Evolutionary conservation across 805 yeast species (phyloP).

Genomic region (Candida rishiriensis): DNA sequence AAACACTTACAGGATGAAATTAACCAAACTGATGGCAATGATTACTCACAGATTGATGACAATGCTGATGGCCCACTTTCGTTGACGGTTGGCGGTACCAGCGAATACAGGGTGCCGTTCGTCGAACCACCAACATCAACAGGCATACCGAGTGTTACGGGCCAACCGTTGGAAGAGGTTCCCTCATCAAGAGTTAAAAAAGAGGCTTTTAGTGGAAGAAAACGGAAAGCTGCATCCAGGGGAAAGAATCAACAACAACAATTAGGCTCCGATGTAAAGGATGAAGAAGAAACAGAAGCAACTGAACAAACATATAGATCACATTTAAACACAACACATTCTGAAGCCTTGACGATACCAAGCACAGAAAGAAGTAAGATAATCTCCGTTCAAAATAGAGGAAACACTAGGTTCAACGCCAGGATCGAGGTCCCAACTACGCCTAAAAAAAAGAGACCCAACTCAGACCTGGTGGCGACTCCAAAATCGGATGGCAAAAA

Average conservation of each 20-base stretch:
- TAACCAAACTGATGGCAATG: too few species aligned
- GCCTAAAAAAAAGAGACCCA: constrained; percentile 10
- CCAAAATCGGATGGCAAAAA: constrained; percentile 2
- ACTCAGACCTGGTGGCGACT: constrained; percentile 1
- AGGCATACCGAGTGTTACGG: constrained; percentile 58
- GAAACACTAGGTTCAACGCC: not conserved
- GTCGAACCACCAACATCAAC: constrained; percentile 56
- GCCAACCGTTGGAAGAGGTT: constrained; percentile 63
- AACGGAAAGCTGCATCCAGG: constrained; percentile 23
- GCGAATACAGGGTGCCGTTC: constrained; percentile 23
- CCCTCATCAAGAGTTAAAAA: constrained; percentile 59
- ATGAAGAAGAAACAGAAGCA: constrained; percentile 7
- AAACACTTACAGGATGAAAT: too few species aligned
- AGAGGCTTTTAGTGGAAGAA: constrained; percentile 50
- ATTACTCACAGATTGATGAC: too few species aligned
- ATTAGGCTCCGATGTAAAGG: constrained; percentile 1
- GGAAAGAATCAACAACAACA: constrained; percentile 12
- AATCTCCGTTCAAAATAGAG: constrained; percentile 11
- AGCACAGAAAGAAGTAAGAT: constrained; percentile 26
- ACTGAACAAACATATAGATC: constrained; percentile 15
- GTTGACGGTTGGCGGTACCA: too few species aligned
- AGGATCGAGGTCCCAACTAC: constrained; percentile 10
- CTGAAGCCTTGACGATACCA: constrained; percentile 29
- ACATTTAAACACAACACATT: constrained; percentile 29
- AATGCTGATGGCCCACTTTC: too few species aligned